phyloP scores from a whole-genome alignment of 768 basidiomycete species.

The Trichaptum fuscoviolaceum region DNA sequence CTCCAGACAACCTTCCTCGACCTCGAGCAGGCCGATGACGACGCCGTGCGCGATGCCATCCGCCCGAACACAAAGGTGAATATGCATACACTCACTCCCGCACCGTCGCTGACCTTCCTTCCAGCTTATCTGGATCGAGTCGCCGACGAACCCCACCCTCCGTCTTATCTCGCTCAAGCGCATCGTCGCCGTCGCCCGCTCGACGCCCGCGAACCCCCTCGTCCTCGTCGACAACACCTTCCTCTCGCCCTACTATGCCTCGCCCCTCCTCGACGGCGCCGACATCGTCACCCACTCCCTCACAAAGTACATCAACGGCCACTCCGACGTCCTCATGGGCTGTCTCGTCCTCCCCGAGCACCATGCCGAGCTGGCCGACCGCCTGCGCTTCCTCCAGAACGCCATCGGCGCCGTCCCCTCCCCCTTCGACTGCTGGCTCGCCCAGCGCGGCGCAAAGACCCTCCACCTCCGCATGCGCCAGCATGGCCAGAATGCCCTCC shows the following conservation, averaged over 20 bases:
- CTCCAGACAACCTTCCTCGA: slow-evolving; percentile 77
- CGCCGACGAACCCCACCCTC: slow-evolving; percentile 93
- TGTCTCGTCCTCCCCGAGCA: slow-evolving; percentile 64
- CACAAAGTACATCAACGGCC: slow-evolving; percentile 92
- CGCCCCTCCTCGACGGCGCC: slow-evolving; percentile 79
- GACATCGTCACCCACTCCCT: slow-evolving; percentile 82
- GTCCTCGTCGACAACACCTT: slow-evolving; percentile 95
- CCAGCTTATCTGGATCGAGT: slow-evolving; percentile 91
- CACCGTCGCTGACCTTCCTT: slow-evolving; percentile 6
- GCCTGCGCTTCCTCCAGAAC: slow-evolving; percentile 85
- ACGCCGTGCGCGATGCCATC: slow-evolving; percentile 59
- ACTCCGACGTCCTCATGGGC: slow-evolving; percentile 92
- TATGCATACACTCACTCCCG: background rate
- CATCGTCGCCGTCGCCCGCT: slow-evolving; percentile 59
- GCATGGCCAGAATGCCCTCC: slow-evolving; percentile 80
- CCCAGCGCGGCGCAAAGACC: slow-evolving; percentile 88
- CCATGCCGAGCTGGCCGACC: slow-evolving; percentile 41
- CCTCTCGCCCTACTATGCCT: slow-evolving; percentile 86
- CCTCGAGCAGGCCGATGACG: slow-evolving; percentile 64
- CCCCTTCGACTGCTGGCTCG: slow-evolving; percentile 85
- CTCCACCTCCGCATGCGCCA: slow-evolving; percentile 82
- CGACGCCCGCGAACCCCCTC: slow-evolving; percentile 60
- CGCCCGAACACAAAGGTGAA: slow-evolving; percentile 76
- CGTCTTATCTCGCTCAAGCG: slow-evolving; percentile 76
- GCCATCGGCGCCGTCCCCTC: slow-evolving; percentile 82